Evolutionary conservation across 139 green algal genomes (phyloP).

Genomic region (Haematococcus sp.): DNA sequence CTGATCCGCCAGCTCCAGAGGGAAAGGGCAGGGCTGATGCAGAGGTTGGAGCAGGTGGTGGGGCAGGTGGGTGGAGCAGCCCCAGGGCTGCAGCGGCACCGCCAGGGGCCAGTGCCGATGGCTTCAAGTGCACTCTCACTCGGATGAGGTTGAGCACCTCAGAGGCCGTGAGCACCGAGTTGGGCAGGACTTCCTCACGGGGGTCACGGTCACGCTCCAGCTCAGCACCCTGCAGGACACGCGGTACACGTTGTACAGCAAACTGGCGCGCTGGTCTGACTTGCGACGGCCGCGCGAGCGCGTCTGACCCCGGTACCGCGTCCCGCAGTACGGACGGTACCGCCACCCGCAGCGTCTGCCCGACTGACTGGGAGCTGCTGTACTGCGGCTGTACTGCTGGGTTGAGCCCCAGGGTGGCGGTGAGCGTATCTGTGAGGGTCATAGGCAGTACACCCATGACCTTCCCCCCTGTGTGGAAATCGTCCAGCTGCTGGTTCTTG

Average conservation of each 20-base stretch:
- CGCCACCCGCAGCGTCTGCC: background rate
- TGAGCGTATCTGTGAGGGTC: background rate
- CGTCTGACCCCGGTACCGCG: too few species aligned
- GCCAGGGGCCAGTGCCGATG: background rate
- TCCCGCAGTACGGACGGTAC: background rate
- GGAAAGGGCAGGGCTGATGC: too few species aligned
- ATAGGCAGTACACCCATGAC: background rate
- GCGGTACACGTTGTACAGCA: background rate
- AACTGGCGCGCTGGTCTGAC: background rate
- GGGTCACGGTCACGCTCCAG: background rate
- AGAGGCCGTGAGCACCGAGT: background rate
- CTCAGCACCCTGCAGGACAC: background rate
- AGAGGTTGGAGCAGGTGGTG: too few species aligned
- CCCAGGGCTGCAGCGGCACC: background rate
- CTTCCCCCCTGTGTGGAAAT: background rate
- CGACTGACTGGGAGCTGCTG: background rate
- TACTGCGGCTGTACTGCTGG: too few species aligned
- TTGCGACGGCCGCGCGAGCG: background rate
- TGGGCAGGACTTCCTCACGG: background rate
- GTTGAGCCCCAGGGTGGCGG: background rate
- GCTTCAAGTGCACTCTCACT: background rate
- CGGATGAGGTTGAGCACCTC: conserved; percentile 5
- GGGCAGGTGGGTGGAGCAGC: background rate
- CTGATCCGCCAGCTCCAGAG: too few species aligned
- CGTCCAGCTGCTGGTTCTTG: background rate